Percentiles rank a stretch among this genome's conserved stretches.
These are phyloP conservation scores for Alternaria sp. DNA, from an alignment of 2,329 filamentous ascomycete species.

Conservation along the genomic window DNA sequence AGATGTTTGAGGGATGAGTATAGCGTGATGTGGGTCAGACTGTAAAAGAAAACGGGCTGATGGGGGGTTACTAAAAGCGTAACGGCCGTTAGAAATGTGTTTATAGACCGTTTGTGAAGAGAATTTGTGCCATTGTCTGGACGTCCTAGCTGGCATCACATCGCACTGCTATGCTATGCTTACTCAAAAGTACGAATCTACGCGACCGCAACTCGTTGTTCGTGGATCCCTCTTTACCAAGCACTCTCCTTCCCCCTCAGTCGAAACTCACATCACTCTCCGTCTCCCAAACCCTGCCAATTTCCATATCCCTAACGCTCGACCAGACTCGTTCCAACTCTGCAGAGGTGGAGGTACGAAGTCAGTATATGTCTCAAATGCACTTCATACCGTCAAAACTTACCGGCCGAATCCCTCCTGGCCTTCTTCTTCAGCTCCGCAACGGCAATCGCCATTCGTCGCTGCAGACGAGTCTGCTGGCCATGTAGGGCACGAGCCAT, in stretches of 20 bases:
- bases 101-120: neutral
- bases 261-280: neutral
- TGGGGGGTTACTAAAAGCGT: neutral
- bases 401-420: neutral
- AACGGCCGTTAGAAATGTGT: neutral
- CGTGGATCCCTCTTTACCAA: neutral
- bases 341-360: neutral
- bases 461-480: neutral
- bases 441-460: neutral
- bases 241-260: neutral
- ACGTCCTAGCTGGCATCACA: neutral
- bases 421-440: neutral
- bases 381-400: neutral
- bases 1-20: slow-evolving; percentile 56
- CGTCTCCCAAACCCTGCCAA: neutral
- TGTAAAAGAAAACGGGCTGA: neutral
- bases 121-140: neutral
- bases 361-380: neutral
- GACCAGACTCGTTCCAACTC: neutral
- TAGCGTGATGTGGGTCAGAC: neutral
- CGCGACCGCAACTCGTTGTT: neutral
- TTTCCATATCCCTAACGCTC: neutral
- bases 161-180: neutral
- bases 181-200: neutral
- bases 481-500: neutral